These are phyloP conservation scores for Penicillium glabrum DNA, from an alignment of 2,329 filamentous ascomycete species.

Conservation along the genomic window DNA sequence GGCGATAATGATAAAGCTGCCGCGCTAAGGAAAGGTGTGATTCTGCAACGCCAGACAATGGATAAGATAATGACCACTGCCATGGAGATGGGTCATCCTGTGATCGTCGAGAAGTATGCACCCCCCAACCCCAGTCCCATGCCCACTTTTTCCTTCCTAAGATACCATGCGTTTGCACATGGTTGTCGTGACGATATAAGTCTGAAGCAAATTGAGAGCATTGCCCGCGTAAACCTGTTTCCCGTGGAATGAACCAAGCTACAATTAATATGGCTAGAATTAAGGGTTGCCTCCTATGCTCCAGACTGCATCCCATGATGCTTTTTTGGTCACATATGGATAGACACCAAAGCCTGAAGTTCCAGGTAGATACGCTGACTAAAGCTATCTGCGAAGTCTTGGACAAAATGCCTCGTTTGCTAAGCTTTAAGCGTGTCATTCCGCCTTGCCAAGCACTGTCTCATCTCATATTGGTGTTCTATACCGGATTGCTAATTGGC, in stretches of 20 bases:
- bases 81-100: constrained; percentile 45
- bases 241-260: constrained; percentile 21
- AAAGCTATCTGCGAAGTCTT: not conserved
- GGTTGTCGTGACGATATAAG: constrained; percentile 33
- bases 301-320: not conserved
- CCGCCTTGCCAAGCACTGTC: not conserved
- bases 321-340: not conserved
- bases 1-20: constrained; percentile 55
- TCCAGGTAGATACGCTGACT: not conserved
- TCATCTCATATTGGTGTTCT: not conserved
- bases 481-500: constrained; percentile 26
- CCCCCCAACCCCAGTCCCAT: constrained; percentile 4
- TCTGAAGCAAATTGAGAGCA: constrained; percentile 36
- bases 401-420: not conserved
- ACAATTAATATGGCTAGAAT: constrained; percentile 29
- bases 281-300: constrained; percentile 22
- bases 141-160: constrained; percentile 5
- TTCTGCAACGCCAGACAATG: constrained; percentile 58
- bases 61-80: constrained; percentile 50
- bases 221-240: constrained; percentile 37
- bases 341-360: not conserved
- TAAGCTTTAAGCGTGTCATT: not conserved
- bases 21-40: constrained; percentile 56
- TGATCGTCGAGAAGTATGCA: constrained; percentile 51
- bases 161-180: constrained; percentile 20